Base-by-base conservation (phyloP, 192 early-diverging fungal genomes). In the Backusella morwellensis region DNA sequence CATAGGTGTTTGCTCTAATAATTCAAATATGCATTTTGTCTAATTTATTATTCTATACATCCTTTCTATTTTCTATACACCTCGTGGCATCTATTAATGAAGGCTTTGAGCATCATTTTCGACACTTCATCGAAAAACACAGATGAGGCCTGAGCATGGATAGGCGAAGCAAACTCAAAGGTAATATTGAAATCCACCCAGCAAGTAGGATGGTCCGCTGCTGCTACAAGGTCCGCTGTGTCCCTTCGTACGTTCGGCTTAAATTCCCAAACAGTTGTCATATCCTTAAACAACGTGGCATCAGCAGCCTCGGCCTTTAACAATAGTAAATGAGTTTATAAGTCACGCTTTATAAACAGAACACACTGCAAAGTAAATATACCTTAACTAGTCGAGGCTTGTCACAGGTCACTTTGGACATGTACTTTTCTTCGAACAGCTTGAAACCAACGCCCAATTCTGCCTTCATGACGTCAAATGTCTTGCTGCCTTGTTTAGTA, bases 391-490 rank as follows among this genome's bases (percentile, higher is more conserved):
- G 79, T 75, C 86, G 73, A 17, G 91, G 86, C 52, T 86, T 82
- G 17, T 91, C 84, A 75, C 91, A 92, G 11, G 86, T 89, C 2
- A 98, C 95, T 32, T 81, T 84, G 29, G 93, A 95, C 17, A 88
- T 88, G 75, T 98, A 98, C 6, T 83, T 82, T 78, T 98, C 97
- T 71, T 87, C 86, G 56, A 96, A 89, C 0, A 89, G 83, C 35
- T 92, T 85, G 80, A 95, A 98, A 3, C 95, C 95, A 19, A 97
- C 91, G 0, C 87, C 88, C 35, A 98, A 85, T 78, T 93, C 92
- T 1, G 94, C 96, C 52, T 88, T 80, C 77, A 92, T 88, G 2
- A 83, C 66, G 9, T 68, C 68, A 19, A 78, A 73, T 5, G 47
- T 52, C 19, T 41, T 67, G 21, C 52, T 56, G 44, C 23, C 35